Conservation (phyloP, 345 rosid genomes). For the Eucalyptus polyanthemos region DNA sequence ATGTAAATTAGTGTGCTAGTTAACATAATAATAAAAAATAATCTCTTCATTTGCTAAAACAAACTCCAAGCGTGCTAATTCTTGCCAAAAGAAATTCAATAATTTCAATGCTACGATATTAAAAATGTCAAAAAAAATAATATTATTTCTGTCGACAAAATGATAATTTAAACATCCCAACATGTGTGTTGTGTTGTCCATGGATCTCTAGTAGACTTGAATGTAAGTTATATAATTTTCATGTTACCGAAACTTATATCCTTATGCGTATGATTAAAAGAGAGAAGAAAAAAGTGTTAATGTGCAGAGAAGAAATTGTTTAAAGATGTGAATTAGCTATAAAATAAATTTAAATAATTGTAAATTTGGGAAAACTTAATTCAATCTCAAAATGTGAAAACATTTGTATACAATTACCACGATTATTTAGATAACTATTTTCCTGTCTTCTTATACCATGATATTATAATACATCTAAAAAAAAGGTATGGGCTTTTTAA, state of each 20-base stretch:
- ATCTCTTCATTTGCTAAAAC: not conserved
- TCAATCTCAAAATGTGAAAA: not conserved
- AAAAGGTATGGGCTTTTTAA: not conserved
- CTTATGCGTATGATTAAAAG: not conserved
- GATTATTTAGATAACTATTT: not conserved
- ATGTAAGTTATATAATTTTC: not conserved
- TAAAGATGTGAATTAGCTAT: not conserved
- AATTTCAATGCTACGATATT: not conserved
- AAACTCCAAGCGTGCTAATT: not conserved
- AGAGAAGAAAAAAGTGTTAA: not conserved
- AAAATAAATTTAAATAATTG: not conserved
- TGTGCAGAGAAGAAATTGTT: not conserved
- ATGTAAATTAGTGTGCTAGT: not conserved
- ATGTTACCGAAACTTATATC: not conserved
- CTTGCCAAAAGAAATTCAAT: not conserved
- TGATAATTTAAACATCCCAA: not conserved
- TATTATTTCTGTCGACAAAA: not conserved
- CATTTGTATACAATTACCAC: not conserved
- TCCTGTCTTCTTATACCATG: not conserved
- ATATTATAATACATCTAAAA: not conserved
- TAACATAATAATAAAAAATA: not conserved
- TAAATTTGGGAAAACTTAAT: not conserved
- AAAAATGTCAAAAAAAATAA: not conserved
- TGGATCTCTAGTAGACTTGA: not conserved
- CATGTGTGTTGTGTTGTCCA: not conserved